Percentiles rank a stretch among this genome's conserved stretches.
Conservation (phyloP, 2,329 filamentous ascomycete genomes). For the Fusarium longipes region DNA sequence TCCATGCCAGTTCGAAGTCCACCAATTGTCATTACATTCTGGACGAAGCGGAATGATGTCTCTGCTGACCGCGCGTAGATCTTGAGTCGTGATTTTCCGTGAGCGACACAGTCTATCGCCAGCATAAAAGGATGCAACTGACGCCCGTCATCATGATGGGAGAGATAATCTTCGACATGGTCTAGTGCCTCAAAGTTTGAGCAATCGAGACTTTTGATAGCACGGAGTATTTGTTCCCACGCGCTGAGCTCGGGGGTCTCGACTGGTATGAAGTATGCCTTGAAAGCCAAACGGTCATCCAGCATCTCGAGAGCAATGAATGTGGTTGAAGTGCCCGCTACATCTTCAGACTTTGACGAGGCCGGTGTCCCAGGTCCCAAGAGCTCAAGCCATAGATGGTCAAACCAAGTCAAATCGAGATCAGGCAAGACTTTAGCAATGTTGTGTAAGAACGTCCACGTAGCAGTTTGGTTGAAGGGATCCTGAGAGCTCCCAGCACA, state of each 20-base stretch:
- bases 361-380: background rate
- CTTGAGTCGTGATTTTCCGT: background rate
- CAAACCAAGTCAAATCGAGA: slow-evolving; percentile 1
- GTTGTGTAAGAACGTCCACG: background rate
- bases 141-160: background rate
- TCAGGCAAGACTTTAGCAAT: background rate
- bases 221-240: background rate
- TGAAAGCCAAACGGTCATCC: background rate
- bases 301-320: slow-evolving; percentile 6
- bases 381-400: slow-evolving; percentile 1
- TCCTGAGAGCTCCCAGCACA: no score
- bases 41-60: background rate
- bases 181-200: background rate
- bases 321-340: background rate
- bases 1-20: background rate
- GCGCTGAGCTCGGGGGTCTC: background rate
- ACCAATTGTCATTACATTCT: background rate
- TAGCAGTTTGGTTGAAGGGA: background rate
- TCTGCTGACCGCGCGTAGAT: background rate
- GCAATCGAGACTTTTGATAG: background rate
- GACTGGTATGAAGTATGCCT: background rate
- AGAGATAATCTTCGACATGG: background rate
- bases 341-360: background rate
- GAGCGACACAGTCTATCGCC: background rate
- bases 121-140: background rate